phyloP scores from a whole-genome alignment of 495 filamentous ascomycete species.

The Penicillium fimorum region DNA sequence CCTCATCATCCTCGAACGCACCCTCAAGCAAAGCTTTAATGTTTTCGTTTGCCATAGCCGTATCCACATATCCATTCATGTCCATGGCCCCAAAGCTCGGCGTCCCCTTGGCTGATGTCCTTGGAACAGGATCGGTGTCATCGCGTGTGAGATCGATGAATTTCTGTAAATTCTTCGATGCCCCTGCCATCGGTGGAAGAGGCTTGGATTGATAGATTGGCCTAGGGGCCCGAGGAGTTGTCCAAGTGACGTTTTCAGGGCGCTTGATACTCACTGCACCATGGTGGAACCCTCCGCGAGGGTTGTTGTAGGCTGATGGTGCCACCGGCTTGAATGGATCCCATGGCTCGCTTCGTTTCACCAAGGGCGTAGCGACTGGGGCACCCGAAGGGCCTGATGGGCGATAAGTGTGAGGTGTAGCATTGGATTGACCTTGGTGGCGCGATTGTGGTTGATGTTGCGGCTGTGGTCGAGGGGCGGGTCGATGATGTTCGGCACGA shows the following conservation, averaged over 20 bases:
- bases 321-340: constrained; percentile 47
- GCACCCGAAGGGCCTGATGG: constrained; percentile 20
- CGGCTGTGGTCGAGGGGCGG: constrained; percentile 19
- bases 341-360: constrained; percentile 32
- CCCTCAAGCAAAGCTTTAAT: constrained; percentile 87
- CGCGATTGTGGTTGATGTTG: constrained; percentile 19
- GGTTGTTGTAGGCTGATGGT: constrained; percentile 41
- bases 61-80: constrained; percentile 69
- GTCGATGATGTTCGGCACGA: constrained; percentile 50
- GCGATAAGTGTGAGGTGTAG: constrained; percentile 20
- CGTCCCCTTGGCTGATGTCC: background rate
- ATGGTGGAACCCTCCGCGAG: constrained; percentile 26
- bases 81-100: constrained; percentile 49
- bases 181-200: constrained; percentile 28
- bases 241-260: constrained; percentile 43
- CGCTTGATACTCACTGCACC: constrained; percentile 45
- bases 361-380: constrained; percentile 20
- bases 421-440: constrained; percentile 17
- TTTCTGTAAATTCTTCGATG: constrained; percentile 39
- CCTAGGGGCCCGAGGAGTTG: constrained; percentile 38
- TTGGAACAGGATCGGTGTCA: constrained; percentile 18
- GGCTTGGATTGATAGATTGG: constrained; percentile 47
- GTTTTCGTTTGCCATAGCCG: constrained; percentile 73
- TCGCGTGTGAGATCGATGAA: constrained; percentile 48
- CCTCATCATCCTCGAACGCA: constrained; percentile 79